Percentiles rank a stretch among this genome's conserved stretches.
Evolutionary conservation across 495 filamentous ascomycete genomes (phyloP).

Genomic region (Aspergillus haitiensis): DNA sequence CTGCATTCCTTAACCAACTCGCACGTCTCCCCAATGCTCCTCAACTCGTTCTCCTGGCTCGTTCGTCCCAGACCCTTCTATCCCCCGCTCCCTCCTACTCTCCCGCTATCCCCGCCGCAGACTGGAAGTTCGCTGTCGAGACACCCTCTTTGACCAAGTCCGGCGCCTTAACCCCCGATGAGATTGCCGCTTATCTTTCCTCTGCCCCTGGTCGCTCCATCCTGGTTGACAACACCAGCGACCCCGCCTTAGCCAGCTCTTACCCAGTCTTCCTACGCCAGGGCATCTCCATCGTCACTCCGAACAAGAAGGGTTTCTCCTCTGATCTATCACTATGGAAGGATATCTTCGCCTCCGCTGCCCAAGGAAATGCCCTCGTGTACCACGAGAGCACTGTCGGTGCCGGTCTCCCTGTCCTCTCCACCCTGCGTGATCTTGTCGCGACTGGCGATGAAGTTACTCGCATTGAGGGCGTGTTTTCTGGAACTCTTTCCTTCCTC

Average conservation of each 20-base stretch:
- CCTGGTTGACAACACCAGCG: conserved; percentile 92
- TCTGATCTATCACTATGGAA: conserved; percentile 73
- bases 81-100: conserved; percentile 46
- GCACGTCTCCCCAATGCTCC: conserved; percentile 61
- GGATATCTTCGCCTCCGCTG: conserved; percentile 69
- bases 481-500: conserved; percentile 91
- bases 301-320: conserved; percentile 97
- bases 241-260: conserved; percentile 68
- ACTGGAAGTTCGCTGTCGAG: conserved; percentile 55
- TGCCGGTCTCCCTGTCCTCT: conserved; percentile 87
- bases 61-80: conserved; percentile 74
- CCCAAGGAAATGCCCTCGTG: conserved; percentile 65
- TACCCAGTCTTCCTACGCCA: conserved; percentile 77
- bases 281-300: conserved; percentile 88
- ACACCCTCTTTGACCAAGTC: conserved; percentile 54
- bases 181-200: conserved; percentile 70
- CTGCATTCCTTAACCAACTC: conserved; percentile 84
- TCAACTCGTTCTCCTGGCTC: conserved; percentile 74
- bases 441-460: conserved; percentile 85
- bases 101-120: conserved; percentile 53
- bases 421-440: conserved; percentile 83
- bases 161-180: conserved; percentile 55
- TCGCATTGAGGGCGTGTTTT: conserved; percentile 94
- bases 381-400: conserved; percentile 95
- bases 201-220: conserved; percentile 69